Evolutionary conservation across 1,284 basidiomycete species (phyloP), one percentile per base, ranked within the genome.

Genomic region (Malassezia japonica): DNA sequence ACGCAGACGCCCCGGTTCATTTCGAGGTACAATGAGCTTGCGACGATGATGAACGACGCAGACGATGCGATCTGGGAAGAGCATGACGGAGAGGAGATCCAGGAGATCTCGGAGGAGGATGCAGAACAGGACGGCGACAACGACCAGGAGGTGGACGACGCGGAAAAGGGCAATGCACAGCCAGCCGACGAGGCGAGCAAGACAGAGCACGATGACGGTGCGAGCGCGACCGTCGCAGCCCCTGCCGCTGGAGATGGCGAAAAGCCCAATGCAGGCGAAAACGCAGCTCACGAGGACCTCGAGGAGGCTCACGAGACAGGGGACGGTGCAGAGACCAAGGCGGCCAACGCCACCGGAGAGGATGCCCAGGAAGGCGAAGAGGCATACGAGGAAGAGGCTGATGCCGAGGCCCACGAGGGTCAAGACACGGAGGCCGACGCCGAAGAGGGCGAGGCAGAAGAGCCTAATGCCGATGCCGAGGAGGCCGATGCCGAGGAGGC

Each of bases 11-110:
- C 57, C 18, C 46, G 67, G 4, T 70, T 70, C 47, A 67, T 70
- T 41, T 59, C 58, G 13, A 59, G 60, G 43, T 70, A 70, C 56
- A 69, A 67, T 47, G 56, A 59, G 31, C 59, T 70, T 7, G 64
- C 66, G 6, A 62, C 56, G 28, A 60, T 61, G 41, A 56, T 70
- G 6, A 56, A 58, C 15, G 52, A 48, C 6, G 41, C 63, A 36
- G 36, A 58, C 18, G 50, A 48, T 1, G 50, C 50, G 21, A 55
- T 46, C 8, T 45, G 37, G n/a, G 48, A 42, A n/a, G 34, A 41
- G 6, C 33, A 21, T 4, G 35, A 50, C 3, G 44, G 21, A 6
- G 21, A 12, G 8, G 33, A 43, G 13, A 12, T 8, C 12, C 18
- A 5, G 7, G 29, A 13, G 5, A 32, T 20, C 4, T 28, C 48